phyloP scores from a whole-genome alignment of 345 rosid genomes.

The Aurinia saxatilis region DNA sequence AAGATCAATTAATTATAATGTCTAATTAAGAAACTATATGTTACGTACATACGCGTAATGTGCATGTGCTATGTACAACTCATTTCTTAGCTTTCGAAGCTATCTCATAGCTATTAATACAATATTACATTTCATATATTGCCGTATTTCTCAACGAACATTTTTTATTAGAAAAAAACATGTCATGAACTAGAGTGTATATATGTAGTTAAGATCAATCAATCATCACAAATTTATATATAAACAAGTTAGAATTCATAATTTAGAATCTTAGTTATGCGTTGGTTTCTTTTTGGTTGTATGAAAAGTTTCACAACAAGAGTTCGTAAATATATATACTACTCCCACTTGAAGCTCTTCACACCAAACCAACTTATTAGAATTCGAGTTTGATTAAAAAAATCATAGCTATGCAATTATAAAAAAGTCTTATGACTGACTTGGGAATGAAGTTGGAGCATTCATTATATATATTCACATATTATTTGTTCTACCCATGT shows the following conservation, averaged over 20 bases:
- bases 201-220: not conserved
- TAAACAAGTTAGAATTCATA: not conserved
- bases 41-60: not conserved
- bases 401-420: not conserved
- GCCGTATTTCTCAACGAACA: conserved; percentile 6
- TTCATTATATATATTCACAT: not conserved
- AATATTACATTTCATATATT: not conserved
- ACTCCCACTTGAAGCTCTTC: not conserved
- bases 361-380: not conserved
- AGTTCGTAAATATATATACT: not conserved
- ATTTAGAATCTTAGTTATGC: not conserved
- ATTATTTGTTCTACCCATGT: not conserved
- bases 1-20: not conserved
- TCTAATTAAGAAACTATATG: not conserved
- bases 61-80: conserved; percentile 27
- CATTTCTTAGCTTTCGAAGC: conserved; percentile 8
- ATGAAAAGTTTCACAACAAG: not conserved
- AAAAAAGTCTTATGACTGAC: not conserved
- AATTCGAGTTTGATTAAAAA: not conserved
- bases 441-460: not conserved
- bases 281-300: not conserved
- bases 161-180: not conserved
- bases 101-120: conserved; percentile 13
- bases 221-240: not conserved
- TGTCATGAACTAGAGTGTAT: not conserved